Evolutionary conservation across 2,329 filamentous ascomycete genomes (phyloP).

Genomic region (Didymella pomorum): DNA sequence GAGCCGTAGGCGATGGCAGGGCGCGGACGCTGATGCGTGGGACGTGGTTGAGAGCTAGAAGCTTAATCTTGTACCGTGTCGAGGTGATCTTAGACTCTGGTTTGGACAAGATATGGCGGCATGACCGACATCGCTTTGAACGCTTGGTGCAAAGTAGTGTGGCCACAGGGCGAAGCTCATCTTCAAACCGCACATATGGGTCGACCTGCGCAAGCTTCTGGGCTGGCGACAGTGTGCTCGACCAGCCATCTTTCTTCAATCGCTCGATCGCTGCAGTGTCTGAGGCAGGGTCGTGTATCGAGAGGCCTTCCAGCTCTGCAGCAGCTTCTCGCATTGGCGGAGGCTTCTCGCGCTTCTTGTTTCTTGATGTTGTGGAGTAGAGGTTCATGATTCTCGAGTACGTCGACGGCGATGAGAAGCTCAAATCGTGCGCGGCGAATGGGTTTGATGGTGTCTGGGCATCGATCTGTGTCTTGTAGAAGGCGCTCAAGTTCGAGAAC

Average conservation of each 20-base stretch:
- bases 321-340: slow-evolving; percentile 83
- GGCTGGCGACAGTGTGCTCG: slow-evolving; percentile 64
- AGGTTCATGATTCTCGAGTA: slow-evolving; percentile 90
- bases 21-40: slow-evolving; percentile 79
- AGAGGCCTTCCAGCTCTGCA: slow-evolving; percentile 74
- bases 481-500: slow-evolving; percentile 77
- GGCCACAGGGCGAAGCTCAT: slow-evolving; percentile 81
- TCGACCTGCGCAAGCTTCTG: slow-evolving; percentile 62
- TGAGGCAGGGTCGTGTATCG: slow-evolving; percentile 64
- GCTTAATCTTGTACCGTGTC: slow-evolving; percentile 89
- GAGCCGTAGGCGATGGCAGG: slow-evolving; percentile 57
- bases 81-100: slow-evolving; percentile 90
- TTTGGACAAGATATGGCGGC: slow-evolving; percentile 93
- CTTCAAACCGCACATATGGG: slow-evolving; percentile 67
- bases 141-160: slow-evolving; percentile 89
- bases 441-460: slow-evolving; percentile 60
- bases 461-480: slow-evolving; percentile 82
- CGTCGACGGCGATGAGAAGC: slow-evolving; percentile 78
- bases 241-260: slow-evolving; percentile 69
- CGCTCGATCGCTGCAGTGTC: slow-evolving; percentile 67
- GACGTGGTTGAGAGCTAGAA: slow-evolving; percentile 85
- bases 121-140: slow-evolving; percentile 89
- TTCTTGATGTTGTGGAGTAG: slow-evolving; percentile 69
- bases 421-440: slow-evolving; percentile 55
- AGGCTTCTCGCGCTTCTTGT: slow-evolving; percentile 68